Base-by-base conservation (phyloP, 306 rosid species). In the Castanospermum australe region DNA sequence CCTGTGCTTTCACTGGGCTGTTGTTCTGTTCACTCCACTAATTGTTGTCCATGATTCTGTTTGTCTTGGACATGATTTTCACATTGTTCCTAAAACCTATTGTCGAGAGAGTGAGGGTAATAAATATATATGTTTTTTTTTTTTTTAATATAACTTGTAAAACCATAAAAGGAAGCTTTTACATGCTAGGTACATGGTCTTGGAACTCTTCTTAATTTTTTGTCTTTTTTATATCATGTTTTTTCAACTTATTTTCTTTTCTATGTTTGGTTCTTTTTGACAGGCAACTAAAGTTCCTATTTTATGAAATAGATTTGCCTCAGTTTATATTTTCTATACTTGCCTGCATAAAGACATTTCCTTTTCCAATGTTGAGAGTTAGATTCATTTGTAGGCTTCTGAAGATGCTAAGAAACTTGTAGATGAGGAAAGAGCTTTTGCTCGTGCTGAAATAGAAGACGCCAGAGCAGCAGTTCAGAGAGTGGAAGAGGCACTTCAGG, bases 391-490 rank as follows among this genome's bases (percentile, higher is more conserved):
- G 69, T 62, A 95, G 99, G 98, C 99, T 83, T 95, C 99, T 70
- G 97, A 95, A 82, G 99, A 95, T 78, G 99, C 99, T 73, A 93
- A 88, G 83, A 93, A 83, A 83, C 91, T 93, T 73, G 99, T 93
- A 32, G 97, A 95, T 36, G 89, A 91, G 87, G 98, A 95, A 84
- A 87, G 99, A 88, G 96, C 97, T 77, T 91, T 91, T 84, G 97
- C 99, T 77, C 98, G 98, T 76, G 71, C 93, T 71, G 99, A 95
- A 86, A 95, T 92, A 71, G 99, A 95, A 55, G 82, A 75, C 84
- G 99, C 98, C 20, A 87, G 97, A 83, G 90, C 97, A 72, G 97
- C 98, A 45, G 99, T 95, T 68, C 98, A 88, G 83, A 90, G 97
- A 85, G 98, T 92, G 59, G 98, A 95, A 85, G 92, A 90, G 77